Conservation (phyloP, 495 filamentous ascomycete species). For the Chaetomium fimeti region DNA sequence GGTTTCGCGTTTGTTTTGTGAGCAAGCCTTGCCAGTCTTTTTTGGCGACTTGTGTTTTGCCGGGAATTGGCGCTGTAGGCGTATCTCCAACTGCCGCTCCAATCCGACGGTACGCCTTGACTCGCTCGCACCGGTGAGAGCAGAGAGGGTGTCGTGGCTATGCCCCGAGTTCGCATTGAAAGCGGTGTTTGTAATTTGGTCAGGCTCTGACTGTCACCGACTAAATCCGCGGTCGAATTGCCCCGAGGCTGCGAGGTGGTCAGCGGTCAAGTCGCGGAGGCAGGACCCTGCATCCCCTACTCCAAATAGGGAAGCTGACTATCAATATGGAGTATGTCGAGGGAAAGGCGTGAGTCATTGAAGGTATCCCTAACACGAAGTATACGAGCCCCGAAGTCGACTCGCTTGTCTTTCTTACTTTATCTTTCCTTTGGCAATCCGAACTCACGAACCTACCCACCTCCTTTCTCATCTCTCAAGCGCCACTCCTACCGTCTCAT, state of each 20-base stretch:
- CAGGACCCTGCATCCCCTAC: constrained; percentile 7
- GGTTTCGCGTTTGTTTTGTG: constrained; percentile 26
- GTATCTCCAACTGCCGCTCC: neutral
- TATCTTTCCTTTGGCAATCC: neutral
- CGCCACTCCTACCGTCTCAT: neutral
- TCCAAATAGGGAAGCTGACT: constrained; percentile 22
- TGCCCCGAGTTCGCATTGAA: neutral
- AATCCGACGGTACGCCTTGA: neutral
- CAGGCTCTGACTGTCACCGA: neutral
- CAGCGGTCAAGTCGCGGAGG: neutral
- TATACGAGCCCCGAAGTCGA: neutral
- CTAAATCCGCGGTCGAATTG: neutral
- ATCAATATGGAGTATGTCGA: neutral
- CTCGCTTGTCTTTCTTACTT: neutral
- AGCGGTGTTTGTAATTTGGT: neutral
- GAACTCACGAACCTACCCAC: neutral
- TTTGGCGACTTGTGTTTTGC: constrained; percentile 12
- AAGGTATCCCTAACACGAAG: neutral
- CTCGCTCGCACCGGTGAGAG: neutral
- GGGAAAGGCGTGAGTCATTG: neutral
- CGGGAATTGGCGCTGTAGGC: neutral
- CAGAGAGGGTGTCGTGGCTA: neutral
- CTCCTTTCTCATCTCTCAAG: neutral
- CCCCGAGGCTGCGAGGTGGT: neutral
- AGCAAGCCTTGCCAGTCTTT: constrained; percentile 3